Conservation (phyloP, 805 yeast species). For the Blastobotrys attinorum region DNA sequence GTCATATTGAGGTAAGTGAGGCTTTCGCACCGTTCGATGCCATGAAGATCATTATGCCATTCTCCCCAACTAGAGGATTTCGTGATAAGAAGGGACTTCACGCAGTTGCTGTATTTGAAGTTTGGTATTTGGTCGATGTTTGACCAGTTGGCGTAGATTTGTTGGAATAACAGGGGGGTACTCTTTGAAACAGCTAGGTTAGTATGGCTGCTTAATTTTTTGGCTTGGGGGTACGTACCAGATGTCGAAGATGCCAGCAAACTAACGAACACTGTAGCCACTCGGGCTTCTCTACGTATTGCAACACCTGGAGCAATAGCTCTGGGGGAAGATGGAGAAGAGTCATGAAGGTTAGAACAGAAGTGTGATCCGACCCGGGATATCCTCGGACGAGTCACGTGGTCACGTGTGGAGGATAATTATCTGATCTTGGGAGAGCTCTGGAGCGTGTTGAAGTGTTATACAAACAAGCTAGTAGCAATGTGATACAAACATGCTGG, state of each 20-base stretch:
- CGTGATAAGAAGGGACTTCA: constrained; percentile 1
- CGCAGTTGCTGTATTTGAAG: background rate
- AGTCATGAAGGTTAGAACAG: too few species aligned
- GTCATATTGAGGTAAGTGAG: background rate
- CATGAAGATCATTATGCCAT: constrained; percentile 6
- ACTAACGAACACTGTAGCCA: background rate
- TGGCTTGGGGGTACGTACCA: background rate
- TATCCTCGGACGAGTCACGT: too few species aligned
- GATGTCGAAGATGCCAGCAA: constrained; percentile 1
- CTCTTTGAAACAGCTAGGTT: too few species aligned
- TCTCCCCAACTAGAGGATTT: constrained; percentile 7
- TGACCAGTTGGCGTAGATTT: constrained; percentile 1
- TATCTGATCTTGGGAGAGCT: too few species aligned
- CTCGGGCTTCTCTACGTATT: background rate
- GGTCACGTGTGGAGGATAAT: too few species aligned
- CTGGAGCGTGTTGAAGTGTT: too few species aligned
- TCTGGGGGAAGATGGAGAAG: constrained; percentile 2
- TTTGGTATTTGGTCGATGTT: background rate
- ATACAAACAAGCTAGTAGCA: too few species aligned
- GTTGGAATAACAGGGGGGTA: background rate
- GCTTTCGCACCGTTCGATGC: background rate
- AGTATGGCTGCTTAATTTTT: too few species aligned
- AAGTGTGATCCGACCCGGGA: too few species aligned
- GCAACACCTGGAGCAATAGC: background rate
- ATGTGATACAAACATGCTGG: too few species aligned